Conservation (phyloP, 2,329 filamentous ascomycete genomes). For the Capronia coronata region DNA sequence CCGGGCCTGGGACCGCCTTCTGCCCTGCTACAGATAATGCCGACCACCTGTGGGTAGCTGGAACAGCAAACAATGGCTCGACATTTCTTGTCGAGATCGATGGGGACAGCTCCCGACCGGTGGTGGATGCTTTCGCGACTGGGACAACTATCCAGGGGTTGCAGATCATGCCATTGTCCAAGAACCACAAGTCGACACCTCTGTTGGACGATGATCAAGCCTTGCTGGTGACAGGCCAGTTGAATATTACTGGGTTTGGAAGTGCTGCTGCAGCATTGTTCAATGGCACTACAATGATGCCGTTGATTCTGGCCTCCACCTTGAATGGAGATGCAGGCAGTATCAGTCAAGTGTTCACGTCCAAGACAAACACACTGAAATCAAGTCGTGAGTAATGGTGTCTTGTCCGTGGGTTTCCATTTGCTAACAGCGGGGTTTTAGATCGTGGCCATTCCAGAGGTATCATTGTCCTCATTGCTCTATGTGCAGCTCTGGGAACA, state of each 20-base stretch:
- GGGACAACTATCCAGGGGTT: constrained; percentile 68
- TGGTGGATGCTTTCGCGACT: constrained; percentile 56
- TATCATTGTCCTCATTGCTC: constrained; percentile 42
- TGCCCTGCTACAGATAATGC: constrained; percentile 65
- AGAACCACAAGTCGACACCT: constrained; percentile 58
- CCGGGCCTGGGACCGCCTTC: constrained; percentile 72
- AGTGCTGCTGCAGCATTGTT: constrained; percentile 80
- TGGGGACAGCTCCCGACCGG: constrained; percentile 61
- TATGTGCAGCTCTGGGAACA: constrained; percentile 43
- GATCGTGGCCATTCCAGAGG: constrained; percentile 39
- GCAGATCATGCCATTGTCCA: constrained; percentile 68
- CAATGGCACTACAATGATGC: constrained; percentile 70
- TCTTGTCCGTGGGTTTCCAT: not conserved
- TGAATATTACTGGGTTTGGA: constrained; percentile 69
- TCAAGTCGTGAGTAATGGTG: constrained; percentile 49
- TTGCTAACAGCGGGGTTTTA: constrained; percentile 22
- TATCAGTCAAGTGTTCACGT: constrained; percentile 74
- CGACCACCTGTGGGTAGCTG: constrained; percentile 74
- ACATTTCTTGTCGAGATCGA: constrained; percentile 79
- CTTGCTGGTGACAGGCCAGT: constrained; percentile 76
- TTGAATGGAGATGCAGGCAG: constrained; percentile 61
- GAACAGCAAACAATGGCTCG: constrained; percentile 60
- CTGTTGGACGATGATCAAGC: constrained; percentile 62
- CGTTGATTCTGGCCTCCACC: constrained; percentile 72
- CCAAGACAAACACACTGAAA: constrained; percentile 70